These are phyloP conservation scores for Aureobasidium mangrovei DNA, from an alignment of 2,329 filamentous ascomycete genomes.

Conservation along the genomic window DNA sequence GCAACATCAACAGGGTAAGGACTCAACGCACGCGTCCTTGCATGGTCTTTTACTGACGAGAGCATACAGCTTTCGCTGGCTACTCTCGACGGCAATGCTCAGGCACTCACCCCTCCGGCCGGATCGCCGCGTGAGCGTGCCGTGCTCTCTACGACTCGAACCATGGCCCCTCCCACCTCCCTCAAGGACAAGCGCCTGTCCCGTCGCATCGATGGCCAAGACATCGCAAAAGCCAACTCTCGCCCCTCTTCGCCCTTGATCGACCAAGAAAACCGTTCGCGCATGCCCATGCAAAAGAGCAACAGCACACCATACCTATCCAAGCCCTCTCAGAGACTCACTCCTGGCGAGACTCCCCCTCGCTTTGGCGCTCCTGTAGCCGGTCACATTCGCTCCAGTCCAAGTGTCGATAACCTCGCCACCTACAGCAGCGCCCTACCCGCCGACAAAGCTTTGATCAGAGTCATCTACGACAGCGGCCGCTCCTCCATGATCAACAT, in stretches of 20 bases:
- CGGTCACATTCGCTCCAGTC: slow-evolving; percentile 67
- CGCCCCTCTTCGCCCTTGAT: slow-evolving; percentile 63
- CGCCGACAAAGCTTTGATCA: slow-evolving; percentile 77
- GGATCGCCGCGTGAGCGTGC: slow-evolving; percentile 31
- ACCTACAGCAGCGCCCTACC: slow-evolving; percentile 69
- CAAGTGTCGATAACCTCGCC: slow-evolving; percentile 75
- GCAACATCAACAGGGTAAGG: slow-evolving; percentile 64
- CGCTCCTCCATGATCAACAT: slow-evolving; percentile 92
- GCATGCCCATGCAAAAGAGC: slow-evolving; percentile 40
- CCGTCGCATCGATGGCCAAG: slow-evolving; percentile 35
- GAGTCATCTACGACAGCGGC: slow-evolving; percentile 86
- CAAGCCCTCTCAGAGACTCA: slow-evolving; percentile 44
- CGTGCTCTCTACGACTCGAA: slow-evolving; percentile 32
- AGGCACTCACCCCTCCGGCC: slow-evolving; percentile 21
- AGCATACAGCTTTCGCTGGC: slow-evolving; percentile 67
- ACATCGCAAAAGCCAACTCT: slow-evolving; percentile 49
- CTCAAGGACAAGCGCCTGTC: slow-evolving; percentile 41
- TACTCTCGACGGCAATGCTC: slow-evolving; percentile 59
- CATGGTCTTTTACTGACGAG: slow-evolving; percentile 18
- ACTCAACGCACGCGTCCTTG: background rate
- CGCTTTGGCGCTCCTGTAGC: slow-evolving; percentile 44
- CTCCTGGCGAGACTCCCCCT: slow-evolving; percentile 39
- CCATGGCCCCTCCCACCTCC: slow-evolving; percentile 33
- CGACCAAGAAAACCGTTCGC: slow-evolving; percentile 47
- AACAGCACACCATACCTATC: slow-evolving; percentile 49